These are phyloP conservation scores for Phyllosticta citriasiana DNA, from an alignment of 2,329 filamentous ascomycete species.

Conservation along the genomic window DNA sequence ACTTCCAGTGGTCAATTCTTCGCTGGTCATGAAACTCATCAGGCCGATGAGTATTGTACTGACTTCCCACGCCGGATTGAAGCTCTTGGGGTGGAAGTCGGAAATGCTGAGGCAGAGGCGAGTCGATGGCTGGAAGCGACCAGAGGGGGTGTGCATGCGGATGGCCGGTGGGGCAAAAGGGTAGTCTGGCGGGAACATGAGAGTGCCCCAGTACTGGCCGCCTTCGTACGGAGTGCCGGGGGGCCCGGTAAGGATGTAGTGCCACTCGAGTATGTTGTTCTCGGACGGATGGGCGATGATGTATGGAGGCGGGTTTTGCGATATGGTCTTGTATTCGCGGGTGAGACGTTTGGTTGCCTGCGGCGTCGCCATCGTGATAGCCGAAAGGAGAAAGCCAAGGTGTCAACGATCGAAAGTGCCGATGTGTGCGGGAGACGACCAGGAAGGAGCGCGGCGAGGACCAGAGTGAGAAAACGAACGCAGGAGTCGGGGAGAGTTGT, in stretches of 20 bases:
- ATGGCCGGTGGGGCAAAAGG: constrained; percentile 95
- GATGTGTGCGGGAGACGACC: neutral
- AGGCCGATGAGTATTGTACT: constrained; percentile 92
- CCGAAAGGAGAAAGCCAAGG: constrained; percentile 3
- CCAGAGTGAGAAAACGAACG: neutral
- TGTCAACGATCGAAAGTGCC: neutral
- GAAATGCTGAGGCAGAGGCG: constrained; percentile 90
- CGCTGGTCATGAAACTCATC: constrained; percentile 94
- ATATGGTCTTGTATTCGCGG: constrained; percentile 54
- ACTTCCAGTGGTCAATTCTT: constrained; percentile 96
- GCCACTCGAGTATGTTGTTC: constrained; percentile 87
- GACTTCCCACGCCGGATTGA: constrained; percentile 98
- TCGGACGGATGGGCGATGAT: constrained; percentile 85
- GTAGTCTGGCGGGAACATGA: constrained; percentile 93
- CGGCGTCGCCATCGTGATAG: constrained; percentile 27
- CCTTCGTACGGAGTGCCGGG: constrained; percentile 88
- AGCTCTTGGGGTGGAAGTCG: constrained; percentile 95
- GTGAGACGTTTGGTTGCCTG: constrained; percentile 40
- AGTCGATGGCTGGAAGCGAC: constrained; percentile 87
- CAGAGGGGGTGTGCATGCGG: constrained; percentile 96
- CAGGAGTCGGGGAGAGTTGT: neutral
- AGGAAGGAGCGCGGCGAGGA: neutral
- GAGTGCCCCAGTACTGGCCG: constrained; percentile 96
- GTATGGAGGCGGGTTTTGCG: constrained; percentile 74
- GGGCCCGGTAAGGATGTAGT: constrained; percentile 91